Evolutionary conservation across 2,329 filamentous ascomycete species (phyloP).

Genomic region (Sporothrix inflata): DNA sequence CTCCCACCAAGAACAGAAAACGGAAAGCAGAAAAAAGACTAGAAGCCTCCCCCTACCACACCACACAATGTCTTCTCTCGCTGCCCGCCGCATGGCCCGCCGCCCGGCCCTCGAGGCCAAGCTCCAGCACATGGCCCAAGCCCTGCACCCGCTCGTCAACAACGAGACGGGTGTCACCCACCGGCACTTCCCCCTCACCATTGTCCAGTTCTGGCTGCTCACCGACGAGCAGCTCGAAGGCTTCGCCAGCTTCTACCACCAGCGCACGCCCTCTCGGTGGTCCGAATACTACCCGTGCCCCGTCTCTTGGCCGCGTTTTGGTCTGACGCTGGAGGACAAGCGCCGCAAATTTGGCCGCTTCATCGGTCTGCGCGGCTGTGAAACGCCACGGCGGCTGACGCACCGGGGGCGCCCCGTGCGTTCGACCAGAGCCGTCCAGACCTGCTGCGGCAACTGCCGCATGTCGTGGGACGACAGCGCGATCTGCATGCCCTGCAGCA

Average conservation of each 20-base stretch:
- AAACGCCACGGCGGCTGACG: constrained; percentile 40
- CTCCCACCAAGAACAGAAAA: neutral
- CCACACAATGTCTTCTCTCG: constrained; percentile 35
- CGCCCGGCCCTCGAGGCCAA: constrained; percentile 62
- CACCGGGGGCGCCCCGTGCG: neutral
- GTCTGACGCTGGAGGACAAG: constrained; percentile 65
- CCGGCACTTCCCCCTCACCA: constrained; percentile 64
- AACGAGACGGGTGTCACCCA: constrained; percentile 65
- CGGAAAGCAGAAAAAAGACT: neutral
- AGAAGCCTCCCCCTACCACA: neutral
- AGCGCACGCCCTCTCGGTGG: constrained; percentile 61
- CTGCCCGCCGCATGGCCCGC: constrained; percentile 45
- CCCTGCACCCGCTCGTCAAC: constrained; percentile 68
- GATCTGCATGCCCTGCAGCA: constrained; percentile 7
- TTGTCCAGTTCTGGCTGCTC: constrained; percentile 74
- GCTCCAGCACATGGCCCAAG: constrained; percentile 66
- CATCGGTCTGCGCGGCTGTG: constrained; percentile 67
- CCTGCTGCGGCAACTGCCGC: neutral
- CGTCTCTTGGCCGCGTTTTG: constrained; percentile 61
- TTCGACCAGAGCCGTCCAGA: neutral
- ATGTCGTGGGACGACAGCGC: neutral
- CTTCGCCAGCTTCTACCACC: constrained; percentile 74
- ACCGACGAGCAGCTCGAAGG: constrained; percentile 71
- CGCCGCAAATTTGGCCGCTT: constrained; percentile 72
- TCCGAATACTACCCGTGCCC: constrained; percentile 67